A percentile compares a stretch with the other conserved stretches of the same genome.
Evolutionary conservation across 805 yeast species (phyloP).

Genomic region (Metschnikowia lunata): DNA sequence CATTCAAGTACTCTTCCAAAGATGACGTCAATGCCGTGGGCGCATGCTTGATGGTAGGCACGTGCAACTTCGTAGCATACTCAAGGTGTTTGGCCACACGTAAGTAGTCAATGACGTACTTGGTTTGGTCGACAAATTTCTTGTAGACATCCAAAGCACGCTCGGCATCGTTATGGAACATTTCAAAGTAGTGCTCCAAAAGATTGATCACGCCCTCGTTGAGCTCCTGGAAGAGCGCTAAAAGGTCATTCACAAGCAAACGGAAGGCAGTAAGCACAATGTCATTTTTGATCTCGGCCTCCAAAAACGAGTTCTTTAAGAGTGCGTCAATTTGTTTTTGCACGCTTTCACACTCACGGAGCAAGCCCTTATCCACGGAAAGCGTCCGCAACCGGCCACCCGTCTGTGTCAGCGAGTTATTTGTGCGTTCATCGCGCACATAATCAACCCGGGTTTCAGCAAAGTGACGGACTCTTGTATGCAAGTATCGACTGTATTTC

Average conservation of each 20-base stretch:
- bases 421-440: conserved; percentile 62
- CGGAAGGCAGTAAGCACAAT: conserved; percentile 79
- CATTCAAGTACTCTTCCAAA: conserved; percentile 82
- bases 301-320: conserved; percentile 68
- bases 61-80: conserved; percentile 80
- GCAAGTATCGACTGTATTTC: conserved; percentile 69
- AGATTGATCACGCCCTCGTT: conserved; percentile 95
- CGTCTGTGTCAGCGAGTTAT: conserved; percentile 40
- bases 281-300: conserved; percentile 80
- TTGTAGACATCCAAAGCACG: conserved; percentile 81
- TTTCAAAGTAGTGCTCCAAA: conserved; percentile 91
- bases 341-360: conserved; percentile 81
- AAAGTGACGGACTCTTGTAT: conserved; percentile 64
- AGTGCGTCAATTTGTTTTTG: conserved; percentile 76
- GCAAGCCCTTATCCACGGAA: conserved; percentile 70
- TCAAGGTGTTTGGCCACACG: conserved; percentile 87
- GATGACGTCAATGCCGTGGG: conserved; percentile 88
- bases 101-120: conserved; percentile 80
- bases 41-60: conserved; percentile 95
- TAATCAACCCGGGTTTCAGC: conserved; percentile 65
- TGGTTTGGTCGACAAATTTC: conserved; percentile 78
- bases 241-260: conserved; percentile 82
- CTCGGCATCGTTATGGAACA: conserved; percentile 81
- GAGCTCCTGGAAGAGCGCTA: conserved; percentile 80
- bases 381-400: conserved; percentile 63